Evolutionary conservation across 169 alveolate genomes (phyloP).

Genomic region (Plasmodium reichenowi): DNA sequence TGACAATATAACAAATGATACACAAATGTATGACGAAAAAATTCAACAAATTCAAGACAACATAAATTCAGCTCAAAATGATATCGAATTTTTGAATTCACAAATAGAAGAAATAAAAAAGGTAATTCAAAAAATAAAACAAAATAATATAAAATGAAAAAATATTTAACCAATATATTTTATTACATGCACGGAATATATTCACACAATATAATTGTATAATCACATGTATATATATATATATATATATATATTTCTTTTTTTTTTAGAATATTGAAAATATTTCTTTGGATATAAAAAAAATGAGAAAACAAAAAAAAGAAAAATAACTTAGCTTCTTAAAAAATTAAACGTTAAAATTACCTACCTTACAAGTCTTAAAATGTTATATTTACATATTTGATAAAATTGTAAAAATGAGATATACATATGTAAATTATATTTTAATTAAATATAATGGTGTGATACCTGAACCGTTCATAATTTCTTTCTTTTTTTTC

Average conservation of each 20-base stretch:
- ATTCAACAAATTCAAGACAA: constrained; percentile 25
- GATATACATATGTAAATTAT: too few relatives aligned
- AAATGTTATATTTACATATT: too few relatives aligned
- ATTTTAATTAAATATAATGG: too few relatives aligned
- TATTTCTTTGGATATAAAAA: constrained; percentile 49
- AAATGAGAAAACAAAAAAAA: constrained; percentile 63
- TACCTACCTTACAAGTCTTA: too few relatives aligned
- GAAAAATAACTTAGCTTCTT: constrained; percentile 20
- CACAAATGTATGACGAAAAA: constrained; percentile 51
- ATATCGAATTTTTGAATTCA: constrained; percentile 67
- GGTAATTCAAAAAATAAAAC: constrained; percentile 32
- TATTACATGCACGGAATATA: neutral
- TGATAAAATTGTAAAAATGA: too few relatives aligned
- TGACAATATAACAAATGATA: constrained; percentile 43
- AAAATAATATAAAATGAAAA: too few relatives aligned
- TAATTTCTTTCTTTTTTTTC: too few relatives aligned
- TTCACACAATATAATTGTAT: neutral
- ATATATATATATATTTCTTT: neutral
- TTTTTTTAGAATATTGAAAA: constrained; percentile 53
- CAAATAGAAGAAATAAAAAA: constrained; percentile 64
- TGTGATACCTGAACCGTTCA: too few relatives aligned
- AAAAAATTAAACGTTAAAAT: too few relatives aligned
- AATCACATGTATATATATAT: neutral
- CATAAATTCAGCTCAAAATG: constrained; percentile 59
- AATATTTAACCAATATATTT: neutral